phyloP scores from a whole-genome alignment of 495 filamentous ascomycete species.

The Penicillium alfredii region DNA sequence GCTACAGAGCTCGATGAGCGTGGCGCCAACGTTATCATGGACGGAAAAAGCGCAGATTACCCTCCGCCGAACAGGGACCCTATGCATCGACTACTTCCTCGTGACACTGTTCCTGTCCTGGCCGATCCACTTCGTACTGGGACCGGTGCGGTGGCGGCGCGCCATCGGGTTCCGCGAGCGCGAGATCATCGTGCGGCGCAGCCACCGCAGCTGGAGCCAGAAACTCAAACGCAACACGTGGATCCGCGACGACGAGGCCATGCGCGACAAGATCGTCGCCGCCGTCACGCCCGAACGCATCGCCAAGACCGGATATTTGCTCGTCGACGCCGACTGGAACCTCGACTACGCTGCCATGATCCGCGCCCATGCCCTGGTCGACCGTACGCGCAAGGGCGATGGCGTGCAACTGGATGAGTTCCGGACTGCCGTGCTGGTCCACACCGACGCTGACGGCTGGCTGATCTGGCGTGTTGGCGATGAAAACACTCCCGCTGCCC shows the following conservation, averaged over 20 bases:
- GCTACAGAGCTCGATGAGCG: slow-evolving; percentile 49
- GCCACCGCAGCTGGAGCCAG: slow-evolving; percentile 38
- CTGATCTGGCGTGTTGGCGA: slow-evolving; percentile 50
- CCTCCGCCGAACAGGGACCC: slow-evolving; percentile 47
- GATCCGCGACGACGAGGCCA: slow-evolving; percentile 43
- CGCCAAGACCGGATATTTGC: slow-evolving; percentile 70
- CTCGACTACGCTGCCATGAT: slow-evolving; percentile 75
- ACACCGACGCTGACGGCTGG: slow-evolving; percentile 61
- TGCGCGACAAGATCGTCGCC: slow-evolving; percentile 47
- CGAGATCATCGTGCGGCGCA: slow-evolving; percentile 71
- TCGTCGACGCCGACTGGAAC: slow-evolving; percentile 75
- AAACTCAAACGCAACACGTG: slow-evolving; percentile 36
- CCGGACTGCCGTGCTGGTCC: slow-evolving; percentile 58
- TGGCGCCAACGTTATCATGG: slow-evolving; percentile 47
- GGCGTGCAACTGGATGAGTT: slow-evolving; percentile 48
- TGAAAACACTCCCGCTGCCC: slow-evolving; percentile 48
- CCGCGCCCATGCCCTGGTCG: slow-evolving; percentile 56
- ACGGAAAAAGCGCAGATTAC: slow-evolving; percentile 44
- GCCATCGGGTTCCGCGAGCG: slow-evolving; percentile 60
- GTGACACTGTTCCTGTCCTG: slow-evolving; percentile 63
- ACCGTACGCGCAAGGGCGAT: slow-evolving; percentile 39
- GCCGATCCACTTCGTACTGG: slow-evolving; percentile 66
- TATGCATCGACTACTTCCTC: slow-evolving; percentile 67
- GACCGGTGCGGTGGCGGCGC: slow-evolving; percentile 63
- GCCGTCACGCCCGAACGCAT: slow-evolving; percentile 60